Percentiles rank a stretch among this genome's conserved stretches.
These are phyloP conservation scores for Saccharomycodes ludwigii DNA, from an alignment of 805 yeast genomes.

Conservation along the genomic window DNA sequence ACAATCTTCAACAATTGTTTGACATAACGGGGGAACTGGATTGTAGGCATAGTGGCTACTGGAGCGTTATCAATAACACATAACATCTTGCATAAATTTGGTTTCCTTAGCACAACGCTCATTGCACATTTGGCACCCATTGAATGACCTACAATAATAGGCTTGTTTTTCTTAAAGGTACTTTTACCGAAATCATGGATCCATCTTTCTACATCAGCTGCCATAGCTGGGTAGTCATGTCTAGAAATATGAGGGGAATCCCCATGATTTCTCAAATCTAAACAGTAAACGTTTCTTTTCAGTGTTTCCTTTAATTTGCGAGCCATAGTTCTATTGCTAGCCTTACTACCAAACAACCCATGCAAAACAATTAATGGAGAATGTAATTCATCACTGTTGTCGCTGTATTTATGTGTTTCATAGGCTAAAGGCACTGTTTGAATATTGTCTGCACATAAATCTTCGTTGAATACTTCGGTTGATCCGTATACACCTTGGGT, in stretches of 20 bases:
- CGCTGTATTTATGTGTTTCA: conserved; percentile 26
- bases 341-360: conserved; percentile 77
- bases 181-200: conserved; percentile 32
- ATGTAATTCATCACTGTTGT: conserved; percentile 14
- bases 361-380: conserved; percentile 72
- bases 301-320: conserved; percentile 36
- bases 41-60: conserved; percentile 43
- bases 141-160: conserved; percentile 67
- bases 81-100: conserved; percentile 46
- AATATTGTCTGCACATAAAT: conserved; percentile 24
- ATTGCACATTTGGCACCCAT: conserved; percentile 94
- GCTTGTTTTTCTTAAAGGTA: conserved; percentile 26
- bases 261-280: conserved; percentile 87
- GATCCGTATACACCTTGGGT: conserved; percentile 17
- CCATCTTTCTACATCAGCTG: conserved; percentile 76
- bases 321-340: conserved; percentile 76
- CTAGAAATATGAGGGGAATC: conserved; percentile 66
- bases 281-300: conserved; percentile 47
- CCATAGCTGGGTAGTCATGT: conserved; percentile 70
- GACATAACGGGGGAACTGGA: conserved; percentile 57
- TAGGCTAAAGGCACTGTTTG: conserved; percentile 42
- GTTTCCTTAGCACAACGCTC: conserved; percentile 67
- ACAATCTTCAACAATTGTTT: conserved; percentile 47
- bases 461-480: conserved; percentile 16
- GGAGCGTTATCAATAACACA: conserved; percentile 90